phyloP scores from a whole-genome alignment of 768 basidiomycete species.

The Tephrocybe sp. region DNA sequence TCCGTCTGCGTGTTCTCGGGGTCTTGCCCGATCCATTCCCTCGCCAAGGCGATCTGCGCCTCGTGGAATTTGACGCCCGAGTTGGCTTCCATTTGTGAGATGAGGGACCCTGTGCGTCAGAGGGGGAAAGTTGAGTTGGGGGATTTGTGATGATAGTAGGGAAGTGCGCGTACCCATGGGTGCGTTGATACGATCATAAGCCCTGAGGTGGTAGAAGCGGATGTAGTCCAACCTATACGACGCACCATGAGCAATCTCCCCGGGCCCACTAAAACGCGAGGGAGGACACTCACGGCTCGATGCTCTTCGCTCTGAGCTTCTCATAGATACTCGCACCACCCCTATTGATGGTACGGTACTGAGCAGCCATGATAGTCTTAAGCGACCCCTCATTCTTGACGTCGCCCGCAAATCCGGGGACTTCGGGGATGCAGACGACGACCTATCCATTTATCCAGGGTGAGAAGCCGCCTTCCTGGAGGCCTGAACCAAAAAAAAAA shows the following conservation, averaged over 20 bases:
- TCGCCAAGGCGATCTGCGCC: constrained; percentile 83
- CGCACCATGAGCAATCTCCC: background rate
- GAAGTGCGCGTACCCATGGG: constrained; percentile 56
- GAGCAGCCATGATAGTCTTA: constrained; percentile 86
- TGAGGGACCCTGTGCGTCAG: too few species aligned
- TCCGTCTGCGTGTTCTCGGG: constrained; percentile 42
- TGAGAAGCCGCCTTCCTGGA: background rate
- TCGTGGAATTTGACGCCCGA: constrained; percentile 81
- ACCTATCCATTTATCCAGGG: constrained; percentile 50
- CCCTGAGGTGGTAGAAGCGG: constrained; percentile 88
- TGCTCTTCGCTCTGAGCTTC: constrained; percentile 71
- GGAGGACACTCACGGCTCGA: constrained; percentile 64
- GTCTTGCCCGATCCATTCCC: constrained; percentile 67
- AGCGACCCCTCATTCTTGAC: constrained; percentile 64
- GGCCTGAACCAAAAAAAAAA: background rate
- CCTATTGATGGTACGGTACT: constrained; percentile 87
- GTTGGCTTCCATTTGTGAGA: constrained; percentile 68
- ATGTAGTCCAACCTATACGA: constrained; percentile 74
- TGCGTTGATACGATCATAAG: constrained; percentile 89
- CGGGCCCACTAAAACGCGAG: background rate
- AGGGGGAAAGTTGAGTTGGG: too few species aligned
- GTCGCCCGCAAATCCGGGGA: constrained; percentile 88
- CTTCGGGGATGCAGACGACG: constrained; percentile 84
- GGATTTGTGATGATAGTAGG: too few species aligned
- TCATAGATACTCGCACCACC: constrained; percentile 89